Evolutionary conservation across 2,329 filamentous ascomycete species (phyloP), one percentile per base, ranked within the genome.

Genomic region (Trichoderma hamatum): DNA sequence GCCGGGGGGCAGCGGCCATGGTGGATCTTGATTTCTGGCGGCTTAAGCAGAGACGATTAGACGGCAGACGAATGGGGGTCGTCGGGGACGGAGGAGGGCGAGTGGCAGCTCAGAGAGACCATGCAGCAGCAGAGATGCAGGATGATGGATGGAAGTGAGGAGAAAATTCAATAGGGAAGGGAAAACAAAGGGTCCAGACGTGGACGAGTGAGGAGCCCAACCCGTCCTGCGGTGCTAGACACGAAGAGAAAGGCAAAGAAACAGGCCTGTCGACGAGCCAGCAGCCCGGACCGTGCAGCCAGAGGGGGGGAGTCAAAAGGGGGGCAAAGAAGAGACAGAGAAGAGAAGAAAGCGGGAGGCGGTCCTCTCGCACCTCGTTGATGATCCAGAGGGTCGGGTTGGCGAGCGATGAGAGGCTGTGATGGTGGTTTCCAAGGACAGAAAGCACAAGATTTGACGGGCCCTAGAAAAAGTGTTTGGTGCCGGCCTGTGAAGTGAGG

Each of bases 1-100:
- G 87, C 76, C 87, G 86, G 76, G 85, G 78, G 70, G 72, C 75
- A 73, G 78, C 79, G 76, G 79, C 76, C 78, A 80, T 80, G 72
- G 58, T 75, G 75, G 72, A 71, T 70, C 70, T 72, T 62, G 46
- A 11, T 61, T 26, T 66, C 39, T 69, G 59, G 60, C 62, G 68
- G 60, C 63, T 58, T 65, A 46, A 58, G 72, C 72, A 64, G 72
- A 73, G 73, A 74, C 72, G 74, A 75, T 71, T 70, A 70, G 74
- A 73, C 72, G 73, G 73, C 73, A 70, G 75, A 74, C 74, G 72
- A 74, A 76, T 72, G 73, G 72, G 73, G 74, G 36, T 66, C 75
- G 75, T 74, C 73, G 73, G 73, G 63, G 75, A 75, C 73, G 75
- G 72, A 70, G 65, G 70, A 72, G 69, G 63, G 70, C 72, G 73